Evolutionary conservation across 176 grass and related monocot species (phyloP), one percentile per base, ranked within the genome.

Genomic region (Rhipidocladum racemiflorum): DNA sequence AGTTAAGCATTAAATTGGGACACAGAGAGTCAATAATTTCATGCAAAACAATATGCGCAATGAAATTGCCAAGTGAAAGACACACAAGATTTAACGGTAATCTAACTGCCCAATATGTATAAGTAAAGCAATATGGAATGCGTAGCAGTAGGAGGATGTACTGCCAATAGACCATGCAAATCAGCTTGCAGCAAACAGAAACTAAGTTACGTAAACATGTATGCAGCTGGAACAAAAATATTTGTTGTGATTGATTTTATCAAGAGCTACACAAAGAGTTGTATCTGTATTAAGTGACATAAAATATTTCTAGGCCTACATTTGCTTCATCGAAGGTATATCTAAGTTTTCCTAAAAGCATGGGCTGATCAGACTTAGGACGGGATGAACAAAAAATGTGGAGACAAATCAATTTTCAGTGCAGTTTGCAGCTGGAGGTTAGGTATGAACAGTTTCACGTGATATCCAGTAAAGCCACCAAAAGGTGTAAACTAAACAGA

Each of bases 1-100:
- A 87, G 62, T 77, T 39, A 83, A 54, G 65, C 42, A 67, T 72
- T 81, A 55, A 70, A 39, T 63, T 76, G 7, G 30, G 42, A 27
- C 9, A 7, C 21, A 61, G 20, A 70, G 14, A 73, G 57, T 65
- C 39, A 72, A 82, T 9, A 18, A 51, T 78, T 67, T 39, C 48
- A 65, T 60, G 17, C 44, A 81, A 25, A 45, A 68, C 29, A 49
- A 65, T 40, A 62, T 64, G 54, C 4, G 2, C 18, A 32, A 6
- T 25, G 23, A 85, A 63, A 55, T n/a, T 61, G 29, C 34, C 76
- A 72, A 74, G 27, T 54, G 23, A 13, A 30, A 88, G 5, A 25
- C 6, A 27, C 50, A 57, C 9, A 75, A 61, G 70, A 32, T 32
- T 55, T 65, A 39, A 11, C 23, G 48, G 39, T 36, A 65, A 65